Conservation (phyloP, 2,329 filamentous ascomycete species). For the Helicocarpus griseus region DNA sequence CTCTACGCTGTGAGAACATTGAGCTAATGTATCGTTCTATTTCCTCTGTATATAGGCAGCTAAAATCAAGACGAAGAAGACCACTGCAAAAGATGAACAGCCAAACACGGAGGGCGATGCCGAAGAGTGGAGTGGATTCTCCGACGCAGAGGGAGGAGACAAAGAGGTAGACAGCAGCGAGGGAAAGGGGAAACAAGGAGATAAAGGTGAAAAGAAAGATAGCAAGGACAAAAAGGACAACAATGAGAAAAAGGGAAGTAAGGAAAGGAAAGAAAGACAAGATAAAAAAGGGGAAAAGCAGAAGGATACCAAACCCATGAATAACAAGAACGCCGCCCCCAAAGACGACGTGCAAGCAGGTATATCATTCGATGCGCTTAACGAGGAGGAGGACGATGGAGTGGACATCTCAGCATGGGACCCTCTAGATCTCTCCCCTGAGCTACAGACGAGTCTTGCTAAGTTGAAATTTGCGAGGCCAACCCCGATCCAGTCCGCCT, state of each 20-base stretch:
- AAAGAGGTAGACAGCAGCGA: conserved; percentile 12
- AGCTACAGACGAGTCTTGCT: conserved; percentile 63
- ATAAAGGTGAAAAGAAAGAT: conserved; percentile 20
- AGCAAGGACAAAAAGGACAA: conserved; percentile 16
- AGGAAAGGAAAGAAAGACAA: conserved; percentile 18
- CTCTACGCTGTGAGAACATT: neutral
- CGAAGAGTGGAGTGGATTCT: conserved; percentile 58
- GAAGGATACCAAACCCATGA: conserved; percentile 19
- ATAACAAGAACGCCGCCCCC: conserved; percentile 8
- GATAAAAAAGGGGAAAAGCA: conserved; percentile 20
- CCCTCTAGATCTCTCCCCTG: conserved; percentile 60
- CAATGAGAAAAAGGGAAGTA: conserved; percentile 20
- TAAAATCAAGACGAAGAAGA: conserved; percentile 23
- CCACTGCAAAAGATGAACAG: neutral
- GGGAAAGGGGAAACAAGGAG: conserved; percentile 12
- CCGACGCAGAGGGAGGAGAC: conserved; percentile 35
- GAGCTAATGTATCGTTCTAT: neutral
- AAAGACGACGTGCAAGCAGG: conserved; percentile 19
- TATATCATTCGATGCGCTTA: conserved; percentile 29
- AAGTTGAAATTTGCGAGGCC: conserved; percentile 72
- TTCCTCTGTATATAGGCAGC: conserved; percentile 20
- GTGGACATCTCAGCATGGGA: conserved; percentile 71
- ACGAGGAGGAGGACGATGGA: conserved; percentile 42
- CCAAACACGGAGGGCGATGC: conserved; percentile 26
- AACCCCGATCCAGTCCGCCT: conserved; percentile 66